Conservation (phyloP, 2,329 filamentous ascomycete species). For the Plenodomus lindquistii region DNA sequence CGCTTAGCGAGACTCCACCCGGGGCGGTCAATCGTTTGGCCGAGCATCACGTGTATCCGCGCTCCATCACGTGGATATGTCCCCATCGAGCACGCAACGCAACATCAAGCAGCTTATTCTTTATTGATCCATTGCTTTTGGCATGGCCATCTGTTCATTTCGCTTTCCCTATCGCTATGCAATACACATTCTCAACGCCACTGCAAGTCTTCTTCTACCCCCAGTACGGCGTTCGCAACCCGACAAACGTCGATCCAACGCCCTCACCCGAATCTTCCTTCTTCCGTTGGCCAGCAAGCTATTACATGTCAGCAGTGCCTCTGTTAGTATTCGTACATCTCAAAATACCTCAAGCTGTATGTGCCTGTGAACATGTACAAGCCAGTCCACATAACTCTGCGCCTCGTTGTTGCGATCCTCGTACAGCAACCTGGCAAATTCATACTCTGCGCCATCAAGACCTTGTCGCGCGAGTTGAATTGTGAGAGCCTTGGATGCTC, state of each 20-base stretch:
- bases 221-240: constrained; percentile 47
- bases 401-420: constrained; percentile 98
- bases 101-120: background rate
- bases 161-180: constrained; percentile 29
- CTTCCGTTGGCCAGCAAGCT: constrained; percentile 69
- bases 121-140: constrained; percentile 2
- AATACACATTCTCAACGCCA: constrained; percentile 19
- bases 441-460: constrained; percentile 91
- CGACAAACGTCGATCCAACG: constrained; percentile 43
- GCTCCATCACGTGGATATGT: background rate
- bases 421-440: constrained; percentile 87
- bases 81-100: background rate
- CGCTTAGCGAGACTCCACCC: constrained; percentile 19
- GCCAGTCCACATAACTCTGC: constrained; percentile 97
- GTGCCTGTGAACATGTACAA: constrained; percentile 90
- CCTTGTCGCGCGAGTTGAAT: constrained; percentile 91
- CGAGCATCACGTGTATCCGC: constrained; percentile 3
- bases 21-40: constrained; percentile 5
- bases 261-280: constrained; percentile 60
- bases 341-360: constrained; percentile 76
- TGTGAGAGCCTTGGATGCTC: constrained; percentile 84
- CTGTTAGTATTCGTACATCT: background rate
- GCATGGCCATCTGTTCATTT: constrained; percentile 9
- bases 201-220: constrained; percentile 22
- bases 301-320: constrained; percentile 11